Base-by-base conservation (phyloP, 208 protist species). In the Trypanosomatidae sp. region DNA sequence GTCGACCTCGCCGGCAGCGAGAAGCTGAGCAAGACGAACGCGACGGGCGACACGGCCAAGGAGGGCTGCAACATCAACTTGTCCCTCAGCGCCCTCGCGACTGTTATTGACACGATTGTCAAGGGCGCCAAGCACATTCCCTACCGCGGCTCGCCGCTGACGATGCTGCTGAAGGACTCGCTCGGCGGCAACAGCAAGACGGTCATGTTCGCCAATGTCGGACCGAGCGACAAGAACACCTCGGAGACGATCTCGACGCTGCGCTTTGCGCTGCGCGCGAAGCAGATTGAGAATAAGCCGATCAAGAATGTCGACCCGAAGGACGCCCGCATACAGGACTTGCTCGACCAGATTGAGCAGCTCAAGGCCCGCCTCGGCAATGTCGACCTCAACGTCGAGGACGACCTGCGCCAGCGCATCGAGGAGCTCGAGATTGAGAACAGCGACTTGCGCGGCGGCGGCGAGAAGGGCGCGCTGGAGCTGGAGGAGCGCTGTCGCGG, bases 241-340 rank as follows among this genome's bases (percentile, higher is more conserved):
- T 79, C 81, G 7, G 83, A 95, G 55, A 93, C 81, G 1, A 87
- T 92, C 43, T 92, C 82, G 7, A 95, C 88, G 3, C 61, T 93
- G 18, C 71, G 84, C 7, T 95, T 95, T 61, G 88, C 88, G 42
- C 48, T 82, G 6, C 61, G 80, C 18, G 85, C 78, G 43, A 90
- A 96, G 51, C 92, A 97, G 62, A 97, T 98, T 58, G 73, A 95
- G 61, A 98, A 98, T 56, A 95, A 95, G 54, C 90, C 90, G 20
- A 55, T 96, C 43, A 93, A 90, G 59, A 96, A 96, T 56, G 67
- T 86, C 64, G 87, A 95, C 55, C 87, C 83, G 21, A 89, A 92
- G 59, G 78, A 89, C 46, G 76, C 75, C 30, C 80, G 77, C 49
- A 91, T 92, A 45, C 80, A 92, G 60, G 72, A 88, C 46, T 48